Evolutionary conservation across 2,329 filamentous ascomycete species (phyloP).

Genomic region (Hysterium pulicare): DNA sequence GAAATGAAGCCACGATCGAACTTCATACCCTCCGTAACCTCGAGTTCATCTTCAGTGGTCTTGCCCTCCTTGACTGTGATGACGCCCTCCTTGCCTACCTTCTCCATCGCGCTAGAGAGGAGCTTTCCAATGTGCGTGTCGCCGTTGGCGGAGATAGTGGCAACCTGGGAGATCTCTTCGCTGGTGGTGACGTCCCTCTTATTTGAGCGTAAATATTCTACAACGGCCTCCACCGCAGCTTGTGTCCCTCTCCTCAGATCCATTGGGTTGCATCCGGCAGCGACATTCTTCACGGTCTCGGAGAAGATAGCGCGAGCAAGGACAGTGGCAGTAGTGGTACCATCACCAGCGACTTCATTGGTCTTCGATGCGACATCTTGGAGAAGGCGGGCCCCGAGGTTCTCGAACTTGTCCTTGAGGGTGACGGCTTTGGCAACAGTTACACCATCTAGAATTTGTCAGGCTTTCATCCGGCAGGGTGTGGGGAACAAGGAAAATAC

Average conservation of each 20-base stretch:
- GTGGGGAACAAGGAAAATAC: slow-evolving; percentile 49
- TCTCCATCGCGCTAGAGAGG: slow-evolving; percentile 98
- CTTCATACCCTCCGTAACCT: slow-evolving; percentile 99
- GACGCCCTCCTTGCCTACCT: slow-evolving; percentile 99
- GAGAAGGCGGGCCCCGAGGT: slow-evolving; percentile 92
- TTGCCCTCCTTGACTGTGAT: slow-evolving; percentile 99
- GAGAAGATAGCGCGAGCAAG: slow-evolving; percentile 98
- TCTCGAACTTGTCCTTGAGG: slow-evolving; percentile 99
- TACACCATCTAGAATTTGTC: slow-evolving; percentile 45
- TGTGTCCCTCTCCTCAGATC: slow-evolving; percentile 96
- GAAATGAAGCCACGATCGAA: slow-evolving; percentile 99
- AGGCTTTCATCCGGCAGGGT: slow-evolving; percentile 3
- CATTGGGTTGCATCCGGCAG: slow-evolving; percentile 99
- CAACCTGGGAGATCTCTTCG: slow-evolving; percentile 95
- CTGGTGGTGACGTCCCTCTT: slow-evolving; percentile 98
- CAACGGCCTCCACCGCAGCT: slow-evolving; percentile 89
- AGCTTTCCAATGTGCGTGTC: slow-evolving; percentile 92
- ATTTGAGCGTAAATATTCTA: slow-evolving; percentile 91
- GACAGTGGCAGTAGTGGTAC: slow-evolving; percentile 96
- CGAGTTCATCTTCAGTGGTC: slow-evolving; percentile 95
- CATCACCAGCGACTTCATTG: slow-evolving; percentile 97
- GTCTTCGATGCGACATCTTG: slow-evolving; percentile 99
- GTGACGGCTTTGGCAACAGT: slow-evolving; percentile 71
- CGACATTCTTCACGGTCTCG: slow-evolving; percentile 99
- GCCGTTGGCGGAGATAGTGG: slow-evolving; percentile 96